Evolutionary conservation across 768 basidiomycete species (phyloP).

Genomic region (Strobilomyces dryophilus): DNA sequence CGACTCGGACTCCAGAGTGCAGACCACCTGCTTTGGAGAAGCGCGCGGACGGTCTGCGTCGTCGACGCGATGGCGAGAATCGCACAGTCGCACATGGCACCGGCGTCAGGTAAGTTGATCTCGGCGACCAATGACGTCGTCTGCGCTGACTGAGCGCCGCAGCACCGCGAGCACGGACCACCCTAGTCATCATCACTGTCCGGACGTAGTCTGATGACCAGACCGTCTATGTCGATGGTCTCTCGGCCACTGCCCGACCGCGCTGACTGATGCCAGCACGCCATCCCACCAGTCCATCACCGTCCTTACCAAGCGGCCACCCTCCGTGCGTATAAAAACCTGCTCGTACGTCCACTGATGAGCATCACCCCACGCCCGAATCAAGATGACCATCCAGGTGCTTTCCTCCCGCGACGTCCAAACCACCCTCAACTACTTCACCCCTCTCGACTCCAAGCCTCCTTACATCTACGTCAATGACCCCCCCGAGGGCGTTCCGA

Average conservation of each 20-base stretch:
- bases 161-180: too few relatives aligned
- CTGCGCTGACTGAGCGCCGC: not conserved
- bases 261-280: constrained; percentile 8
- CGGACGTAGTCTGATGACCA: too few relatives aligned
- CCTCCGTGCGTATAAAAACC: constrained; percentile 8
- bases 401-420: constrained; percentile 34
- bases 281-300: not conserved
- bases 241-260: not conserved
- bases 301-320: not conserved
- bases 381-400: constrained; percentile 18
- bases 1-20: not conserved
- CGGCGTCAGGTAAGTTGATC: not conserved
- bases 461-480: constrained; percentile 34
- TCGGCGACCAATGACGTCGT: not conserved
- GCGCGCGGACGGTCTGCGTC: constrained; percentile 13
- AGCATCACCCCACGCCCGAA: not conserved
- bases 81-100: constrained; percentile 18
- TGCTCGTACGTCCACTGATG: not conserved
- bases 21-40: constrained; percentile 25
- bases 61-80: constrained; percentile 26
- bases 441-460: constrained; percentile 24
- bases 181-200: too few relatives aligned
- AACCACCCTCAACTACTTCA: constrained; percentile 37
- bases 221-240: too few relatives aligned
- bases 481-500: constrained; percentile 26